Base-by-base conservation (phyloP, 371 early-diverging fungal genomes). In the Syncephalastrum sp. region DNA sequence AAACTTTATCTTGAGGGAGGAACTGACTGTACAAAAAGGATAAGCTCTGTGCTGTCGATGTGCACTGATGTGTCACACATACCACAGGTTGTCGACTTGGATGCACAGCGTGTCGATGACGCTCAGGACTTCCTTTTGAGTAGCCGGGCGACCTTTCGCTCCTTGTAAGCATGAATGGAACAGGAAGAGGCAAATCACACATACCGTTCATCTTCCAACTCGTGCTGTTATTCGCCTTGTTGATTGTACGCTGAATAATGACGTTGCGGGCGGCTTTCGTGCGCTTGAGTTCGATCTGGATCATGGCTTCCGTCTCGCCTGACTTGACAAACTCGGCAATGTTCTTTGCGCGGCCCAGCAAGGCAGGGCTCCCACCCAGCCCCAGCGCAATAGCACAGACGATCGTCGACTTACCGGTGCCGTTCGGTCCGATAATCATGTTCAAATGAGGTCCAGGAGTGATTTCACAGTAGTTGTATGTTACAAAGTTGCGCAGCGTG, bases 361-460 rank as follows among this genome's bases (percentile, higher is more conserved):
- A 64, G 38, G 88, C 81, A 12, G 97, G 88, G 43, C 85, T 77
- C 7, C 98, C 97, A 24, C 95, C 98, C 13, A 99, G 86, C 0
- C 97, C 97, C 29, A 99, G 82, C 4, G 95, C 97, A 38, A 99
- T 90, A 0, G 99, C 99, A 70, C 96, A 96, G 0, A 99, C 98
- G 38, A 99, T 89, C 0, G 97, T 94, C 49, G 93, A 93, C 74
- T 99, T 99, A 52, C 99, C 99, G 0, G 99, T 97, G 17, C 99
- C 99, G 67, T 96, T 97, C 3, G 96, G 96, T 4, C 95, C 97
- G 45, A 97, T 91, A 43, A 98, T 92, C 97, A 98, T 96, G 72
- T 98, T 98, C 69, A 98, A 77, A 60, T 93, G 82, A 0, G 97
- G 96, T 0, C 97, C 97, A 2, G 97, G 97, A 10, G 55, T 65